Base-by-base conservation (phyloP, 345 rosid species). In the Noccaea bulbosa region DNA sequence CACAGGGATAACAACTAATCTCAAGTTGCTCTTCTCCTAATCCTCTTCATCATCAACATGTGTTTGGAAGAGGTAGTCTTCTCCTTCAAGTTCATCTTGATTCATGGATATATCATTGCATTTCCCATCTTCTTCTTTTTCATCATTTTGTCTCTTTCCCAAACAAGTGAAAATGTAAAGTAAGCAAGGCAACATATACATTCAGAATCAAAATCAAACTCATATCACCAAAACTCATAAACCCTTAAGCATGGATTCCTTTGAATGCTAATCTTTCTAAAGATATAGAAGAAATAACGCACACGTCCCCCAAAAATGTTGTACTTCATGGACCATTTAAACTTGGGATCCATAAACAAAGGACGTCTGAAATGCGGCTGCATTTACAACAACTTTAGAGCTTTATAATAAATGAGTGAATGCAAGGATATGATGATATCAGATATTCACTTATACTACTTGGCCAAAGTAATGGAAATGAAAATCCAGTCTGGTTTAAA, bases 321-420 rank as follows among this genome's bases (percentile, higher is more conserved):
- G 86, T 87, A 85, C 71, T 90, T 96, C 44, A 88, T 61, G 11
- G 96, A 90, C 98, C 96, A 91, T 10, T 88, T 82, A 59, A 82
- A 86, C 61, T 86, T 83, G 4, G 83, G 86, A 68, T 83, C 81
- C 16, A 70, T 77, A 64, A 93, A 91, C 62, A 93, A 69, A 48
- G 85, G 94, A 10, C 87, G 87, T 71, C 98, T 84, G 78, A 93
- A 91, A 79, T 93, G 98, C 3, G 97, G 98, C 97, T 91, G 85
- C 55, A 77, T 17, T 14, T 45, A 58, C 49, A 39, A 34, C 22
- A 49, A 15, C 52, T 58, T 67, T 2, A 34, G 27, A 57, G 62
- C 44, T 24, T 24, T 24, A 24, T 54, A 46, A n/a, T 11, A 63
- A 50, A 9, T 11, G 38, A 62, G 22, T 0, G 8, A 67, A 62